Conservation (phyloP, 2,329 filamentous ascomycete genomes). For the Fusarium sp. region DNA sequence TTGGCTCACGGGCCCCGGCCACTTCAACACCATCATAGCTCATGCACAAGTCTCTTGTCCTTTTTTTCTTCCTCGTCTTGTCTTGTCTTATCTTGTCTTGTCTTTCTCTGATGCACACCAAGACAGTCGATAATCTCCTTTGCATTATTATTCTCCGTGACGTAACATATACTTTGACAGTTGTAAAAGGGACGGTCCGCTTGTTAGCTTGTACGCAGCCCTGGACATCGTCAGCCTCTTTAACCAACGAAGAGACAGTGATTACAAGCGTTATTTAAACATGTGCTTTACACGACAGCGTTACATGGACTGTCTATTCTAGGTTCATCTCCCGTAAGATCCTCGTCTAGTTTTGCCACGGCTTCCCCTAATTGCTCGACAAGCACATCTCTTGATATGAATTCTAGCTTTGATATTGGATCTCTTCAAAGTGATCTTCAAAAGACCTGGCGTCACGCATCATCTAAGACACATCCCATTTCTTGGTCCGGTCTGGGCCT, state of each 20-base stretch:
- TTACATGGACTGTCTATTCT: conserved; percentile 25
- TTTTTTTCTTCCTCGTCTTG: neutral
- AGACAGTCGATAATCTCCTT: neutral
- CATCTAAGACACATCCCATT: neutral
- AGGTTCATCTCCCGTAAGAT: conserved; percentile 32
- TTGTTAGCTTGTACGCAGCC: conserved; percentile 3
- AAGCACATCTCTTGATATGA: conserved; percentile 3
- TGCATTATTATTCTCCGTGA: conserved; percentile 1
- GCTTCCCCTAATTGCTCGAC: conserved; percentile 2
- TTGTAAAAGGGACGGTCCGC: conserved; percentile 21
- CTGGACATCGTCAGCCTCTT: conserved; percentile 3
- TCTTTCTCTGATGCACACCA: conserved; percentile 13
- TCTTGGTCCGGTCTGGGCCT: conserved; percentile 1
- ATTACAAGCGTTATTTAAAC: conserved; percentile 5
- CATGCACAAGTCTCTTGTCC: conserved; percentile 27
- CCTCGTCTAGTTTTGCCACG: conserved; percentile 26
- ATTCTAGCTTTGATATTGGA: conserved; percentile 1
- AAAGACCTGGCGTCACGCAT: conserved; percentile 8
- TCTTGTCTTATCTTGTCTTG: neutral
- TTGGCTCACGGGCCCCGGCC: conserved; percentile 49
- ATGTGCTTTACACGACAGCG: conserved; percentile 17
- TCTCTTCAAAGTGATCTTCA: conserved; percentile 8
- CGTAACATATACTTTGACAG: conserved; percentile 4
- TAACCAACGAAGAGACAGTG: conserved; percentile 19
- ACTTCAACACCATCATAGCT: conserved; percentile 40